These are phyloP conservation scores for Hondaea fermentalgiana DNA, from an alignment of 108 stramenopile species.

Conservation along the genomic window DNA sequence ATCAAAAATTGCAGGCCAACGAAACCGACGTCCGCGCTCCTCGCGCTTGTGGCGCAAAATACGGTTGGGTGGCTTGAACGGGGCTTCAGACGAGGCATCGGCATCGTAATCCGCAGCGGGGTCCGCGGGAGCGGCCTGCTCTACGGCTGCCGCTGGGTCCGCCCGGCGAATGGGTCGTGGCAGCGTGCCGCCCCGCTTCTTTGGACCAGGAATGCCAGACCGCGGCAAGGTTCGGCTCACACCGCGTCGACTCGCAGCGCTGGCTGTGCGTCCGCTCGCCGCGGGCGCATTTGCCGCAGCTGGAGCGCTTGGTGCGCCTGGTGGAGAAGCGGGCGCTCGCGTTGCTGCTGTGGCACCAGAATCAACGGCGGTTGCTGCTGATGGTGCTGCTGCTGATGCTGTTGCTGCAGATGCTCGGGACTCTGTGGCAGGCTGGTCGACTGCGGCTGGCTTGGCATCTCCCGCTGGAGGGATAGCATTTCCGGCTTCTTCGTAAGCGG, in stretches of 20 bases:
- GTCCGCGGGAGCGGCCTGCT: not conserved
- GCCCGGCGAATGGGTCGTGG: not conserved
- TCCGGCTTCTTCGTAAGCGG: not conserved
- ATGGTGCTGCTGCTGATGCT: not conserved
- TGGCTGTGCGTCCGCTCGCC: not conserved
- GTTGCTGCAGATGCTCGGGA: not conserved
- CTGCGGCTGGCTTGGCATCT: too few species aligned
- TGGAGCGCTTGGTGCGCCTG: not conserved
- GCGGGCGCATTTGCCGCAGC: not conserved
- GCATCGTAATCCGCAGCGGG: not conserved
- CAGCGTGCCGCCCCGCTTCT: not conserved
- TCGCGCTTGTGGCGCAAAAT: not conserved
- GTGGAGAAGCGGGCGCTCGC: not conserved
- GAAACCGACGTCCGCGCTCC: not conserved
- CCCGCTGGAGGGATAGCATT: not conserved
- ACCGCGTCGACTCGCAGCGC: not conserved
- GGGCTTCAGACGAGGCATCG: not conserved
- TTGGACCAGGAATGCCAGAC: not conserved
- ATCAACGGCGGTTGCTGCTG: not conserved
- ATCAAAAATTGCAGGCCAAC: conserved; percentile 7
- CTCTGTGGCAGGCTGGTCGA: too few species aligned
- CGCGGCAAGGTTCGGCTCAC: not conserved
- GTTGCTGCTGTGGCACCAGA: not conserved
- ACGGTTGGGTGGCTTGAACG: not conserved
- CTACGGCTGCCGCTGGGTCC: not conserved